Evolutionary conservation across 305 asterid species (phyloP).

Genomic region (Fraxinus baroniana): DNA sequence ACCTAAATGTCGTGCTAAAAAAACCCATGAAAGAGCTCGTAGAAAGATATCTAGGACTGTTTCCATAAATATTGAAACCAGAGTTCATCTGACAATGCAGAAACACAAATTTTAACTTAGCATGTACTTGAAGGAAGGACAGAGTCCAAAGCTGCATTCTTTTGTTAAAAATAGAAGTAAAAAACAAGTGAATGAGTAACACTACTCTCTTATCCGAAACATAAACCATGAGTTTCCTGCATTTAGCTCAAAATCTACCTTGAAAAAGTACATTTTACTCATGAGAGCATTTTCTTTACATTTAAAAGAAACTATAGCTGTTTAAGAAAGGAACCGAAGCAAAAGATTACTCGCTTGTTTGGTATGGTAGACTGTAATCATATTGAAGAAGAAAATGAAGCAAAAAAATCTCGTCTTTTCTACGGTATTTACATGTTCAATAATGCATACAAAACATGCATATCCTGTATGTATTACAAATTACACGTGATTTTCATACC

Average conservation of each 20-base stretch:
- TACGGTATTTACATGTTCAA: background rate
- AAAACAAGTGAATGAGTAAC: background rate
- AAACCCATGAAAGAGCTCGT: background rate
- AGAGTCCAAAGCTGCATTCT: background rate
- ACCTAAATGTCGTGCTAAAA: background rate
- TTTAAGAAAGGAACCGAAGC: background rate
- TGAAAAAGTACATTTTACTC: background rate
- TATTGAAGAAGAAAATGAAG: background rate
- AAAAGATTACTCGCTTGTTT: background rate
- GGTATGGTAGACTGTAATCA: background rate
- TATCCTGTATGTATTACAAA: background rate
- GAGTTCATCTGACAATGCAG: background rate
- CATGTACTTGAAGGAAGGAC: background rate
- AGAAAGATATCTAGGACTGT: background rate
- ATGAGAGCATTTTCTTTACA: background rate
- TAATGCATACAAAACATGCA: background rate
- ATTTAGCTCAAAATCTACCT: background rate
- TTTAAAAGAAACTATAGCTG: background rate
- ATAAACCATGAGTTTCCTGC: background rate
- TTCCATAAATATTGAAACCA: background rate
- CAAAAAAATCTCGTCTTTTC: background rate
- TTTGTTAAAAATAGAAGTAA: background rate
- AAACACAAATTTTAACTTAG: background rate
- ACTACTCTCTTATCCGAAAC: background rate
- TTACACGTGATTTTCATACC: constrained; percentile 26